These are phyloP conservation scores for Crithidia fasciculata DNA, from an alignment of 208 protist genomes.

Conservation along the genomic window DNA sequence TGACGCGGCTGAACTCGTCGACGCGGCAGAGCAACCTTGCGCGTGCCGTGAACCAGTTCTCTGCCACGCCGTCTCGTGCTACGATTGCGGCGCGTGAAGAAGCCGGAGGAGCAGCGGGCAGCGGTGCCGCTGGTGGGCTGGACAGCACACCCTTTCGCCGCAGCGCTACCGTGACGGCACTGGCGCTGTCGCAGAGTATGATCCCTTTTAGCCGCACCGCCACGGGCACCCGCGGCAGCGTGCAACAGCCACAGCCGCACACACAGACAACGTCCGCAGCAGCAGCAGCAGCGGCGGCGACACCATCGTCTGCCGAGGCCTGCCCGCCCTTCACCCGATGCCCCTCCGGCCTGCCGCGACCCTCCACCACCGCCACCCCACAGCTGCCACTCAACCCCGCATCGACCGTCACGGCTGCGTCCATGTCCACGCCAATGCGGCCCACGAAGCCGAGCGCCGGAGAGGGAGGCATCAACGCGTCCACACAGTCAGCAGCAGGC, in stretches of 20 bases:
- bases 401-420: neutral
- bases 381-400: too few species aligned
- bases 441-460: constrained; percentile 16
- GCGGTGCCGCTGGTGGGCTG: neutral
- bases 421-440: constrained; percentile 18
- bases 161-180: constrained; percentile 40
- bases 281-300: too few species aligned
- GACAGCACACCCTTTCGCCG: constrained; percentile 38
- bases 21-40: constrained; percentile 56
- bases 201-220: constrained; percentile 47
- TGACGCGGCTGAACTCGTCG: constrained; percentile 39
- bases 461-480: neutral
- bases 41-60: constrained; percentile 31
- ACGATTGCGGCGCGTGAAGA: constrained; percentile 16
- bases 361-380: neutral
- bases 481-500: neutral
- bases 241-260: constrained; percentile 13
- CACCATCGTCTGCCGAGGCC: constrained; percentile 7
- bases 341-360: constrained; percentile 17
- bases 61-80: constrained; percentile 24
- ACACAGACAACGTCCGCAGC: neutral
- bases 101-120: neutral
- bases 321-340: constrained; percentile 27
- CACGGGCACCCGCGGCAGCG: constrained; percentile 22
- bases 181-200: constrained; percentile 48